phyloP scores from a whole-genome alignment of 2,329 filamentous ascomycete species.

The Pestalotiopsis fici region DNA sequence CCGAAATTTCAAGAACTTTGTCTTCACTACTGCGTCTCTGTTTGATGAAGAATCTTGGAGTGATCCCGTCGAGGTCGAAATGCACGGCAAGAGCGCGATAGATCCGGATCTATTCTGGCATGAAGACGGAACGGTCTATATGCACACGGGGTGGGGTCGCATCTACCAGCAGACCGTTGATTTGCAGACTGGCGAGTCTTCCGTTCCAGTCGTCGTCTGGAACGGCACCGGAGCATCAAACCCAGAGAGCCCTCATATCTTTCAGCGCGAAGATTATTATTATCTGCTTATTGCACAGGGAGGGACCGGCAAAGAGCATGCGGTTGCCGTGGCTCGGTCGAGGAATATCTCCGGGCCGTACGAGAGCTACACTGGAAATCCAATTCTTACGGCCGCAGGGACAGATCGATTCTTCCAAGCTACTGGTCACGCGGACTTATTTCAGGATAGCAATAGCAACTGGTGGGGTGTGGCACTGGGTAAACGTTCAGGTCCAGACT shows the following conservation, averaged over 20 bases:
- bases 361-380: slow-evolving; percentile 40
- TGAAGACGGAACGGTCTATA: slow-evolving; percentile 36
- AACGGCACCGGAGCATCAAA: slow-evolving; percentile 44
- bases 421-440: slow-evolving; percentile 45
- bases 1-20: slow-evolving; percentile 12
- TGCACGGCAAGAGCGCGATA: slow-evolving; percentile 29
- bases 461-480: slow-evolving; percentile 55
- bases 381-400: slow-evolving; percentile 36
- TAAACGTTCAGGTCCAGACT: slow-evolving; percentile 43
- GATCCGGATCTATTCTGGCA: slow-evolving; percentile 45
- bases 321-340: slow-evolving; percentile 43
- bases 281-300: slow-evolving; percentile 53
- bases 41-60: slow-evolving; percentile 40
- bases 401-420: slow-evolving; percentile 41
- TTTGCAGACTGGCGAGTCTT: slow-evolving; percentile 33
- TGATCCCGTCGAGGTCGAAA: slow-evolving; percentile 35
- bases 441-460: slow-evolving; percentile 42
- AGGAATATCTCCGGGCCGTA: slow-evolving; percentile 42
- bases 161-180: slow-evolving; percentile 21
- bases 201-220: slow-evolving; percentile 36
- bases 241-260: slow-evolving; percentile 48
- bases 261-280: slow-evolving; percentile 43
- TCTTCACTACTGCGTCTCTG: slow-evolving; percentile 42
- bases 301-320: slow-evolving; percentile 43
- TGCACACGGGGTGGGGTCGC: slow-evolving; percentile 23